Percentiles rank a stretch among this genome's conserved stretches.
phyloP scores from a whole-genome alignment of 2,329 filamentous ascomycete species.

The Neonectria coccinea region DNA sequence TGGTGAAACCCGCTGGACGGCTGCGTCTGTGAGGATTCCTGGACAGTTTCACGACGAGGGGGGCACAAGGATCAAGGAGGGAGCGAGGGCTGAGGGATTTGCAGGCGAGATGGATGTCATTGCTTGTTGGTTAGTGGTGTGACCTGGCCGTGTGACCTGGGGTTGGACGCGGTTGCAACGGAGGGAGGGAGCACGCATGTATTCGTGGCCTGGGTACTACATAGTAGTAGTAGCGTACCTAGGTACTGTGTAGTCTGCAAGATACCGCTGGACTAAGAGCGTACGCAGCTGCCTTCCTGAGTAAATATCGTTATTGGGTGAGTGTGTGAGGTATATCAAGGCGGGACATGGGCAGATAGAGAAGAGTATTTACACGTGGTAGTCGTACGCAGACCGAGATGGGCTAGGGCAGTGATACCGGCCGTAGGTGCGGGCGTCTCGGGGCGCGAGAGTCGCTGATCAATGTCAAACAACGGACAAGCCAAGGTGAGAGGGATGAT shows the following conservation, averaged over 20 bases:
- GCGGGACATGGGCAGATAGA: constrained; percentile 10
- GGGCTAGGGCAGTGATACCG: constrained; percentile 4
- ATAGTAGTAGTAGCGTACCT: too few relatives aligned
- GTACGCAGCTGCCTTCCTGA: constrained; percentile 8
- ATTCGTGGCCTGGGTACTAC: neutral
- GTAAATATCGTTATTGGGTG: neutral
- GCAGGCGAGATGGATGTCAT: constrained; percentile 19
- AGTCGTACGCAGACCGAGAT: constrained; percentile 8
- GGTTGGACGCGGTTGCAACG: constrained; percentile 9
- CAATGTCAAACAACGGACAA: constrained; percentile 24
- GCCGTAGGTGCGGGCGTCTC: constrained; percentile 10
- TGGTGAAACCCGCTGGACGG: constrained; percentile 39
- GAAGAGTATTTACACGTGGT: neutral
- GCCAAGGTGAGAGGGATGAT: constrained; percentile 12
- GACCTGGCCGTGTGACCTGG: constrained; percentile 17
- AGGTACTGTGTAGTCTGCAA: neutral
- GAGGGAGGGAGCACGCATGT: constrained; percentile 9
- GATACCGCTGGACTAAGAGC: constrained; percentile 5
- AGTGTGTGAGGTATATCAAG: constrained; percentile 15
- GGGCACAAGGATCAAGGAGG: constrained; percentile 27
- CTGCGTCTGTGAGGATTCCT: constrained; percentile 26
- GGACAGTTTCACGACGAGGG: constrained; percentile 36
- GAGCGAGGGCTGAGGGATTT: constrained; percentile 36
- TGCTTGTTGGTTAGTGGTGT: constrained; percentile 32
- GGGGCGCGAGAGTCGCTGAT: constrained; percentile 11